A percentile compares a stretch with the other conserved stretches of the same genome.
Evolutionary conservation across 2,329 filamentous ascomycete species (phyloP).

Genomic region (Tricladium varicosporioides): DNA sequence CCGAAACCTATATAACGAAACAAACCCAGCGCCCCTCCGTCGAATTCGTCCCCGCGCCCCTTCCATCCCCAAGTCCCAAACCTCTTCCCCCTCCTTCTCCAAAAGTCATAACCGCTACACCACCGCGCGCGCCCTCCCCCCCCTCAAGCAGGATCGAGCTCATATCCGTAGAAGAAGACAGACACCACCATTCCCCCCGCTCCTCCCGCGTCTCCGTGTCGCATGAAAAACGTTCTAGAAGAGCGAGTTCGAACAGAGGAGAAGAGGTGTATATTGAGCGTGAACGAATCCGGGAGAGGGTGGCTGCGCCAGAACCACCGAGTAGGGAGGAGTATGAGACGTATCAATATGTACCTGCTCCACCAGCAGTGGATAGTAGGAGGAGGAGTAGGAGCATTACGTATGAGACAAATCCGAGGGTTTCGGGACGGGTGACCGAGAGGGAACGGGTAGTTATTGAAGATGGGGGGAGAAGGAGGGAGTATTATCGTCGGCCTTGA

Average conservation of each 20-base stretch:
- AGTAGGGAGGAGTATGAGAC: slow-evolving; percentile 18
- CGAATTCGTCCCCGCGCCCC: slow-evolving; percentile 18
- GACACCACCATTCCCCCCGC: slow-evolving; percentile 2
- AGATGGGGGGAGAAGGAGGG: slow-evolving; percentile 29
- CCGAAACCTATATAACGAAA: slow-evolving; percentile 17
- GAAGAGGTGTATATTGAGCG: slow-evolving; percentile 30
- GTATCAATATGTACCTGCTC: slow-evolving; percentile 25
- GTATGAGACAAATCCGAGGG: slow-evolving; percentile 24
- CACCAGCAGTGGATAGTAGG: slow-evolving; percentile 10
- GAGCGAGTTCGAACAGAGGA: slow-evolving; percentile 10
- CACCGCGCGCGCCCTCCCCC: slow-evolving; percentile 2
- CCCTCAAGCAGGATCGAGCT: slow-evolving; percentile 20
- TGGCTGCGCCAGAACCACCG: slow-evolving; percentile 3
- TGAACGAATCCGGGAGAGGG: slow-evolving; percentile 21
- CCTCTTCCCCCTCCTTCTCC: slow-evolving; percentile 9
- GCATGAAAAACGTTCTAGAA: slow-evolving; percentile 10
- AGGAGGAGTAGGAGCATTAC: slow-evolving; percentile 26
- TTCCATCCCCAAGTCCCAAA: slow-evolving; percentile 7
- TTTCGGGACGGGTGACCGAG: slow-evolving; percentile 20
- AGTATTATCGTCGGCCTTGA: slow-evolving; percentile 24
- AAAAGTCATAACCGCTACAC: neutral
- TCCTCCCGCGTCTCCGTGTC: slow-evolving; percentile 10
- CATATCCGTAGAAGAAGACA: slow-evolving; percentile 21
- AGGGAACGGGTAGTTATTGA: slow-evolving; percentile 27
- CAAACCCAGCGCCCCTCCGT: slow-evolving; percentile 11